phyloP scores from a whole-genome alignment of 2,329 filamentous ascomycete species.

The Aureobasidium sp. region DNA sequence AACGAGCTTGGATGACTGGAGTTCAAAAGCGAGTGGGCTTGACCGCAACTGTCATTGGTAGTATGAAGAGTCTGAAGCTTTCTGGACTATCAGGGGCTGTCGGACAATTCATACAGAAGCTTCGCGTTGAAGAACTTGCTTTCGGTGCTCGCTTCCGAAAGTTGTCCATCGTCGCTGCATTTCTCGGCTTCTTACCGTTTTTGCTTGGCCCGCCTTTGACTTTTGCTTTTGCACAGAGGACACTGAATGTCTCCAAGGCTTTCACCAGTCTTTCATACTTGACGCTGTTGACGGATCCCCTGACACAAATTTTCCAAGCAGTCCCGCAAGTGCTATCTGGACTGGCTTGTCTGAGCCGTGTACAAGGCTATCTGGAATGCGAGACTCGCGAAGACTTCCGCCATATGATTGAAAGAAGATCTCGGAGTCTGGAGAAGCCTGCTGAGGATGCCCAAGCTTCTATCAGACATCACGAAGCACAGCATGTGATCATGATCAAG shows the following conservation, averaged over 20 bases:
- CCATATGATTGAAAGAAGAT: no score
- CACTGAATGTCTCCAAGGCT: neutral
- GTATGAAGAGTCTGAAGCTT: neutral
- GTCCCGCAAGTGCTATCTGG: neutral
- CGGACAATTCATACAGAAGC: neutral
- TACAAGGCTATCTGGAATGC: neutral
- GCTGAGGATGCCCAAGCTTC: neutral
- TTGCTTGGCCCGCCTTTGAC: neutral
- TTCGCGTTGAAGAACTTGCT: neutral
- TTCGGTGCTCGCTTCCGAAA: neutral
- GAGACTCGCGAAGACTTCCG: neutral
- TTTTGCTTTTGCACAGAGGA: neutral
- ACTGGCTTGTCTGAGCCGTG: neutral
- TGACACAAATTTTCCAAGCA: neutral
- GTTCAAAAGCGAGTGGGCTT: neutral
- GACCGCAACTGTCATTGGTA: neutral
- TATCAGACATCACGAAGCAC: neutral
- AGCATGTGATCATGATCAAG: neutral
- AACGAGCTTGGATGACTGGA: neutral
- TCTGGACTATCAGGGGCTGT: neutral
- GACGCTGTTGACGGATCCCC: neutral
- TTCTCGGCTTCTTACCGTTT: neutral
- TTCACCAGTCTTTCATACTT: neutral
- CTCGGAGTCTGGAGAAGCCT: neutral
- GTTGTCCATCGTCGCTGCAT: neutral